A percentile compares a stretch with the other conserved stretches of the same genome.
Evolutionary conservation across 371 early-diverging fungal genomes (phyloP).

Genomic region (Cokeromyces recurvatus): DNA sequence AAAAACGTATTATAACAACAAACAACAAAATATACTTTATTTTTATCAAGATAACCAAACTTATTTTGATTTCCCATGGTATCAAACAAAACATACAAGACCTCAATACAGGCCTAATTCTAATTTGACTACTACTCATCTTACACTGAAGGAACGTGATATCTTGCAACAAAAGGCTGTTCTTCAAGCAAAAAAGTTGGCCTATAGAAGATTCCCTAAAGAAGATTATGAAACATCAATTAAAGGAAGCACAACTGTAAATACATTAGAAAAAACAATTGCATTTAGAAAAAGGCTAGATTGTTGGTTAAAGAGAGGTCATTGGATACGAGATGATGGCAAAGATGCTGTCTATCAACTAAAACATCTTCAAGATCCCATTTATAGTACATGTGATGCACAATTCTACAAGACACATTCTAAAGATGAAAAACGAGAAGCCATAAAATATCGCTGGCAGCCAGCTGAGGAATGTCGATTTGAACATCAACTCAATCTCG

Average conservation of each 20-base stretch:
- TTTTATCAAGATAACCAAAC: neutral
- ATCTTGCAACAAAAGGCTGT: constrained; percentile 13
- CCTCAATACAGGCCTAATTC: constrained; percentile 11
- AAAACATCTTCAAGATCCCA: constrained; percentile 42
- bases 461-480: neutral
- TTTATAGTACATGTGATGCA: constrained; percentile 35
- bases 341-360: constrained; percentile 1
- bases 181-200: constrained; percentile 12
- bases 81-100: constrained; percentile 12
- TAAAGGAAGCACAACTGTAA: constrained; percentile 18
- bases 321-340: constrained; percentile 19
- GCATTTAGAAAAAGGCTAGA: constrained; percentile 14
- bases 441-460: constrained; percentile 28
- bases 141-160: constrained; percentile 12
- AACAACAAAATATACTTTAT: neutral
- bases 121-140: constrained; percentile 1
- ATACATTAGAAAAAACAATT: constrained; percentile 3
- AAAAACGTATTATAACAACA: no score
- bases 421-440: constrained; percentile 18
- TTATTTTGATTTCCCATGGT: constrained; percentile 23
- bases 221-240: constrained; percentile 5
- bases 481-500: neutral
- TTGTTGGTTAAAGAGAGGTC: constrained; percentile 21
- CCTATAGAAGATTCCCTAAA: neutral
- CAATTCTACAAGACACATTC: constrained; percentile 21